phyloP scores from a whole-genome alignment of 2,329 filamentous ascomycete species.

The Fusarium tricinctum region DNA sequence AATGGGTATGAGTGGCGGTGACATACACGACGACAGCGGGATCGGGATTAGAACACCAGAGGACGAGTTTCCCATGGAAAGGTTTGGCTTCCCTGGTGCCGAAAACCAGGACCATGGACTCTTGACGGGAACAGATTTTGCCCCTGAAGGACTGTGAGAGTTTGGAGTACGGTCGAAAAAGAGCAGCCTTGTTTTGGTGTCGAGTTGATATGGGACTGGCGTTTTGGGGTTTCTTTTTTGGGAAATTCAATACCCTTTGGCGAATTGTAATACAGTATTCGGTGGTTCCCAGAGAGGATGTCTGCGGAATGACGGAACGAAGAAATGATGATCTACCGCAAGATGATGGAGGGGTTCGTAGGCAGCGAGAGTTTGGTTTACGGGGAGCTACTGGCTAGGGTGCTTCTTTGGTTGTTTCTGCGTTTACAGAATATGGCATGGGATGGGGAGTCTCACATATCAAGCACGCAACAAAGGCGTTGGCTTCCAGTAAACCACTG shows the following conservation, averaged over 20 bases:
- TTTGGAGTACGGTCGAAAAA: constrained; percentile 6
- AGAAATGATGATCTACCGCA: constrained; percentile 47
- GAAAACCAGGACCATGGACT: constrained; percentile 55
- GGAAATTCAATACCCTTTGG: constrained; percentile 44
- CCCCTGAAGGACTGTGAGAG: constrained; percentile 36
- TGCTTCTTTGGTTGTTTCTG: constrained; percentile 27
- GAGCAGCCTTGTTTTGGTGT: constrained; percentile 6
- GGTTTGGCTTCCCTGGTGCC: constrained; percentile 64
- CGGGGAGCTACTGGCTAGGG: constrained; percentile 6
- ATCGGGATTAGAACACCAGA: constrained; percentile 79
- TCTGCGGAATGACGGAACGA: constrained; percentile 53
- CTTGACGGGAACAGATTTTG: constrained; percentile 53
- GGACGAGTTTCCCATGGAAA: constrained; percentile 73
- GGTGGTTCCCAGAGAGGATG: constrained; percentile 34
- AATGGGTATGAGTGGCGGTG: constrained; percentile 56
- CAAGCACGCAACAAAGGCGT: background rate
- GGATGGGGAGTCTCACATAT: constrained; percentile 18
- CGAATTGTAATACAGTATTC: constrained; percentile 43
- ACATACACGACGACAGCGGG: constrained; percentile 78
- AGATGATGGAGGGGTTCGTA: background rate
- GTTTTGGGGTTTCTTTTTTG: constrained; percentile 37
- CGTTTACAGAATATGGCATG: constrained; percentile 24
- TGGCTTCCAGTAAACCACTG: background rate
- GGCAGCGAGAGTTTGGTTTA: constrained; percentile 7
- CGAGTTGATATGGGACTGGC: constrained; percentile 34